A percentile compares a stretch with the other conserved stretches of the same genome.
These are phyloP conservation scores for Globisporangium irregulare DNA, from an alignment of 352 stramenopile genomes.

Conservation along the genomic window DNA sequence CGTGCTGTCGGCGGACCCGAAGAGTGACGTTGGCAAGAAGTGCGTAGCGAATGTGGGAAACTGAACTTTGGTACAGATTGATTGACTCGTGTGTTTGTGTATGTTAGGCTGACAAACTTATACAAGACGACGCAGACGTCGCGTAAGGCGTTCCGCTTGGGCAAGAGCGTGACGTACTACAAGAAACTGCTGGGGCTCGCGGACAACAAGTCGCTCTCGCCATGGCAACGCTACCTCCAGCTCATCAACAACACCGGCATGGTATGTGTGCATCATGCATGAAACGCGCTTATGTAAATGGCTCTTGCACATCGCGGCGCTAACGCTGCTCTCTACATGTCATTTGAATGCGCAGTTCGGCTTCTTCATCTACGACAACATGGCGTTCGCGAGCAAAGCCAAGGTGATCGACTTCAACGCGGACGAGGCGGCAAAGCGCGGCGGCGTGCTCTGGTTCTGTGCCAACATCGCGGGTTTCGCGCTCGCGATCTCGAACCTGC, in stretches of 20 bases:
- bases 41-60: conserved; percentile 7
- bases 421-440: conserved; percentile 56
- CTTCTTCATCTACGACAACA: conserved; percentile 88
- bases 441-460: conserved; percentile 81
- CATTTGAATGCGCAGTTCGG: conserved; percentile 27
- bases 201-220: conserved; percentile 43
- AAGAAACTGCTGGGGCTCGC: conserved; percentile 64
- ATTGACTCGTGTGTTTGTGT: background rate
- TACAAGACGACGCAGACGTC: conserved; percentile 83
- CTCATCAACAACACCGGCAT: conserved; percentile 81
- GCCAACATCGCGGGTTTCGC: conserved; percentile 81
- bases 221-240: conserved; percentile 43
- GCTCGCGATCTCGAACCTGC: conserved; percentile 64
- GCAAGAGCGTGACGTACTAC: conserved; percentile 80
- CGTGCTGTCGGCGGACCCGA: conserved; percentile 71
- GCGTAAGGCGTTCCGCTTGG: conserved; percentile 82
- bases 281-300: background rate
- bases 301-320: background rate
- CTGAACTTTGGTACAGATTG: background rate
- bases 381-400: conserved; percentile 79
- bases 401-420: conserved; percentile 70
- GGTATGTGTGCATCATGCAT: background rate
- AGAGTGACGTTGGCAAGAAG: conserved; percentile 76
- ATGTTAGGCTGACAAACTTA: conserved; percentile 47
- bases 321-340: background rate